Evolutionary conservation across 768 basidiomycete species (phyloP).

Genomic region (Serendipita sp.): DNA sequence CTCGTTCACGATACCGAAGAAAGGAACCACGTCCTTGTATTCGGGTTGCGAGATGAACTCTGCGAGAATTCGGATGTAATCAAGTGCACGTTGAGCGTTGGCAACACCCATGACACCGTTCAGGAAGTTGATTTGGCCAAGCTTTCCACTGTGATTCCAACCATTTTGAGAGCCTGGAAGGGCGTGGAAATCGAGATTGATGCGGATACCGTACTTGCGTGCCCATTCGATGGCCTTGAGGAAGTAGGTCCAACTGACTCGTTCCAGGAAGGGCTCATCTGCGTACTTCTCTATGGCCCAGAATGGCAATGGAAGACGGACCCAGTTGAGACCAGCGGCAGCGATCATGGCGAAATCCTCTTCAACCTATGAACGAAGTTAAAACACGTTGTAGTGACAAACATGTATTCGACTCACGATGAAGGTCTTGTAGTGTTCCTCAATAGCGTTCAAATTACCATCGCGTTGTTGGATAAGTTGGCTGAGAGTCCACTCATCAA

Average conservation of each 20-base stretch:
- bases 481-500: conserved; percentile 56
- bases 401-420: conserved; percentile 34
- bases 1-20: conserved; percentile 11
- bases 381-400: background rate
- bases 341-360: conserved; percentile 82
- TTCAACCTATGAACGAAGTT: conserved; percentile 43
- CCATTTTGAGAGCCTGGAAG: conserved; percentile 72
- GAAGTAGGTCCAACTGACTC: conserved; percentile 69
- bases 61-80: conserved; percentile 56
- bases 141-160: conserved; percentile 36
- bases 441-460: conserved; percentile 42
- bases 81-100: conserved; percentile 64
- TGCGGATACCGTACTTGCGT: conserved; percentile 77
- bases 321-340: conserved; percentile 71
- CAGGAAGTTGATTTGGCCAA: conserved; percentile 46
- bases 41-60: conserved; percentile 71
- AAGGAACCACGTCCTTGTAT: conserved; percentile 9
- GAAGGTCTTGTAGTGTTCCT: conserved; percentile 69
- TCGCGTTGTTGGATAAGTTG: conserved; percentile 48
- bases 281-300: conserved; percentile 71
- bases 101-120: conserved; percentile 69
- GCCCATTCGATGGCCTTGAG: conserved; percentile 64
- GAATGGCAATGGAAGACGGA: conserved; percentile 65
- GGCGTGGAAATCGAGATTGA: conserved; percentile 66
- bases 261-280: conserved; percentile 61